These are phyloP conservation scores for Aspergillus thermomutatus DNA, from an alignment of 2,329 filamentous ascomycete genomes.

Conservation along the genomic window DNA sequence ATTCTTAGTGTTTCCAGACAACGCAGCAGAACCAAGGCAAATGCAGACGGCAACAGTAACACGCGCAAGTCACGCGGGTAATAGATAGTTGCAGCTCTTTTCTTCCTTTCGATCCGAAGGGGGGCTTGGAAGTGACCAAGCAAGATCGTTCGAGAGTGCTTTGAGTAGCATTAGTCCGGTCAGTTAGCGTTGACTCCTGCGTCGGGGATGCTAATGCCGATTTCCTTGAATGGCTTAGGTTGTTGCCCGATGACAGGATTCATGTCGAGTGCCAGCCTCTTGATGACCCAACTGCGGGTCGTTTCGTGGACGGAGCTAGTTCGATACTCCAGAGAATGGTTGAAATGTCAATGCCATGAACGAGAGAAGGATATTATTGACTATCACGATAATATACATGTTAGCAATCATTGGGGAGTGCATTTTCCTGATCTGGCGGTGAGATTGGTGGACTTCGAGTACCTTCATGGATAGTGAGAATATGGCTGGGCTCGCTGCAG, in stretches of 20 bases:
- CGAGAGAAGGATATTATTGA: not conserved
- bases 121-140: not conserved
- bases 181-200: not conserved
- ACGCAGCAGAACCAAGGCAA: not conserved
- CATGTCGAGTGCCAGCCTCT: constrained; percentile 23
- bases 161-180: not conserved
- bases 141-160: not conserved
- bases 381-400: not conserved
- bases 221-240: constrained; percentile 4
- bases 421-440: not conserved
- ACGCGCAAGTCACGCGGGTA: not conserved
- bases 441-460: not conserved
- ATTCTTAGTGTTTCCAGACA: not conserved
- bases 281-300: constrained; percentile 22
- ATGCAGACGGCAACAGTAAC: not conserved
- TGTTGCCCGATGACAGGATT: constrained; percentile 12
- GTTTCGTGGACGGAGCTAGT: not conserved
- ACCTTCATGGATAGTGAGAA: not conserved
- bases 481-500: not conserved
- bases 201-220: not conserved
- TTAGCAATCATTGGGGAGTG: not conserved
- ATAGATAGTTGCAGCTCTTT: not conserved
- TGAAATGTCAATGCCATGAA: too few relatives aligned
- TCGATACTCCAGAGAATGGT: not conserved
- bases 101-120: not conserved